Base-by-base conservation (phyloP, 495 filamentous ascomycete genomes). In the Bathelium albidoporum region DNA sequence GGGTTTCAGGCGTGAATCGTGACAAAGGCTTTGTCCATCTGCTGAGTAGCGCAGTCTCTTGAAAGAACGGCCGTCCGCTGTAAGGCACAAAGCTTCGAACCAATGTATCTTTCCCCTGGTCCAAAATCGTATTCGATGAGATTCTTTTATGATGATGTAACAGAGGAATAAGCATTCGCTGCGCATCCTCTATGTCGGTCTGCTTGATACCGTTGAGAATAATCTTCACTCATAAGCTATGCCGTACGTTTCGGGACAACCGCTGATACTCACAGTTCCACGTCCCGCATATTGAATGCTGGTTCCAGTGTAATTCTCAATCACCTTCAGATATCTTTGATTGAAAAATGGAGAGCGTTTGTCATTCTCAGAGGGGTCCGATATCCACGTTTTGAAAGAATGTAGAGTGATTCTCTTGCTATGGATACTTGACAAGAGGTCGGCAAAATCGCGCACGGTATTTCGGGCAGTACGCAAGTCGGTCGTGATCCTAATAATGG, bases 31-130 rank as follows among this genome's bases (percentile, higher is more conserved):
- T 12, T 29, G 24, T 29, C 49, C 49, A 55, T 29, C 49, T 55
- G 29, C 49, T 55, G 24, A 55, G 16, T 9, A 55, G 49, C 24
- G 3, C 12, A 29, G 20, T 10, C 29, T 26, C 49, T 1, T 5
- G 20, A 29, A 20, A n/a, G 16, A 55, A 55, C 9, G 49, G 49
- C 29, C 49, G 49, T 28, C 49, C 10, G 24, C 24, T 28, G 16
- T 29, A 55, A 3, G 49, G 49, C 22, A 55, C 49, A 20, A 55
- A 29, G 49, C 49, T 55, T 55, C 49, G 49, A 55, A 55, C 29
- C 24, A 55, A 29, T 28, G 7, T 20, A 16, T 29, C 24, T 29
- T 55, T n/a, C 16, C 29, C 22, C 9, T 9, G 5, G 16, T 55
- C 24, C 20, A 55, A 3, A 3, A 9, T 9, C 9, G 49, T 29